These are phyloP conservation scores for Polygonum maritimum DNA, from an alignment of 148 eudicot species.

Conservation along the genomic window DNA sequence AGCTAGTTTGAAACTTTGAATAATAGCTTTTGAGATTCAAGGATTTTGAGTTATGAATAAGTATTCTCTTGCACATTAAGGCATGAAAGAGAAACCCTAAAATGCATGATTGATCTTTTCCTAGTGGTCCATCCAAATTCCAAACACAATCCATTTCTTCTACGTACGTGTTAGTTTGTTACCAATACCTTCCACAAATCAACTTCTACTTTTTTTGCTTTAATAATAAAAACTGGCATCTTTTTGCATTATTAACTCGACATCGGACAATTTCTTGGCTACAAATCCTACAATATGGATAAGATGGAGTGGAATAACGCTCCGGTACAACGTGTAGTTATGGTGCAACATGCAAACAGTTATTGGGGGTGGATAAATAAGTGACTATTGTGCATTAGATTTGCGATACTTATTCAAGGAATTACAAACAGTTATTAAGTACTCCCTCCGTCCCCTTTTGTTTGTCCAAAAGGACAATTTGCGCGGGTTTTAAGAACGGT, in stretches of 20 bases:
- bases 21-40: too few relatives aligned
- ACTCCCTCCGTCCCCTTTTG: too few relatives aligned
- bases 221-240: background rate
- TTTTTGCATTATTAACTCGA: background rate
- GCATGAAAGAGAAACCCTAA: background rate
- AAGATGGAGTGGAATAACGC: background rate
- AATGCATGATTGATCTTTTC: background rate
- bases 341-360: too few relatives aligned
- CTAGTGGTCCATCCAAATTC: slow-evolving; percentile 1
- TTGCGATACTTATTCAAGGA: too few relatives aligned
- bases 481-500: too few relatives aligned
- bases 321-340: too few relatives aligned
- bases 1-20: too few relatives aligned
- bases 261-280: background rate
- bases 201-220: background rate
- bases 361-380: too few relatives aligned
- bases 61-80: slow-evolving; percentile 4
- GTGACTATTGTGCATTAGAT: too few relatives aligned
- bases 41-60: background rate
- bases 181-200: background rate
- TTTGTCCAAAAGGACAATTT: too few relatives aligned
- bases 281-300: background rate
- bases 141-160: too few relatives aligned
- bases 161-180: background rate
- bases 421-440: too few relatives aligned